phyloP scores from a whole-genome alignment of 192 early-diverging fungal genomes.

The Endogone sp. region DNA sequence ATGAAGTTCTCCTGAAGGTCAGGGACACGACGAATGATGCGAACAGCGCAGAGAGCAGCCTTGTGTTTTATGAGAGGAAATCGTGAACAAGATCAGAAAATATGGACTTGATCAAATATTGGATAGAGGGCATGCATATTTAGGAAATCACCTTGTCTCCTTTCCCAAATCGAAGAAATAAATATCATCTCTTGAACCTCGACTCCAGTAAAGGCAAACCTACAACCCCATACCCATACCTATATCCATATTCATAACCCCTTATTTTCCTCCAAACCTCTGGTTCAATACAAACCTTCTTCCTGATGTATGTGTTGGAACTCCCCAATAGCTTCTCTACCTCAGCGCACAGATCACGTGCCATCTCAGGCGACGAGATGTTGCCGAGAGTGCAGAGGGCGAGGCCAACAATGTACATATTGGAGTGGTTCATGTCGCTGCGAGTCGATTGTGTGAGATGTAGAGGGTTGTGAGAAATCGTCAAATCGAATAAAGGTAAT shows the following conservation, averaged over 20 bases:
- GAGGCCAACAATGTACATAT: slow-evolving; percentile 96
- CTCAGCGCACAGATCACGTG: slow-evolving; percentile 88
- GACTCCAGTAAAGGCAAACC: no score
- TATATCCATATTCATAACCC: no score
- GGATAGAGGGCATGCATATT: no score
- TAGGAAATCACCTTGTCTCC: no score
- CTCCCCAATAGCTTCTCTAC: slow-evolving; percentile 90
- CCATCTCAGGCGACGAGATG: slow-evolving; percentile 95
- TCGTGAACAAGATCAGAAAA: neutral
- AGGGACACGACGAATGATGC: slow-evolving; percentile 90
- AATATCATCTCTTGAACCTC: no score
- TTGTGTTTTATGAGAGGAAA: slow-evolving; percentile 17
- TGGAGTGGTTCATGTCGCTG: slow-evolving; percentile 92
- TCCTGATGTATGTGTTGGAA: slow-evolving; percentile 90
- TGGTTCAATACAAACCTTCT: slow-evolving; percentile 67
- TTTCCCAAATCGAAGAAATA: no score
- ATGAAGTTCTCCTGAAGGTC: slow-evolving; percentile 89
- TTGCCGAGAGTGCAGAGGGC: slow-evolving; percentile 96
- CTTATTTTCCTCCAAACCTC: neutral
- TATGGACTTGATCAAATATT: neutral
- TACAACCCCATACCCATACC: no score
- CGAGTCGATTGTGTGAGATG: neutral
- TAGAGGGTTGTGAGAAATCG: neutral
- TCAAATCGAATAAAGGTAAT: neutral
- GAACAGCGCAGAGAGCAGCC: slow-evolving; percentile 90